phyloP scores from a whole-genome alignment of 768 basidiomycete genomes.

The Coprinopsis marcescibilis region DNA sequence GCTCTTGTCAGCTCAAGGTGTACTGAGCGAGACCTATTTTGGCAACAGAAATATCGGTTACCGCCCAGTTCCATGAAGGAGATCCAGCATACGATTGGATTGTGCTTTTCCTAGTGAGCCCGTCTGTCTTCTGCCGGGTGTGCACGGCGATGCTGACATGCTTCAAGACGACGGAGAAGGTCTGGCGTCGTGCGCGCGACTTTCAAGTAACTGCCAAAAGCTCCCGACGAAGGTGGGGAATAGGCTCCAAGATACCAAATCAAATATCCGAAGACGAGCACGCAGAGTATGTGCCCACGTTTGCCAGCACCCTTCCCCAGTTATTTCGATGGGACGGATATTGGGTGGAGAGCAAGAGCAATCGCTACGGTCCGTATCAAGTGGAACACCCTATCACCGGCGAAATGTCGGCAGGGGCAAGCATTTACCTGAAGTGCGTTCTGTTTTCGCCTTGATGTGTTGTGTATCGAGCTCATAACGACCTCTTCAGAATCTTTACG shows the following conservation, averaged over 20 bases:
- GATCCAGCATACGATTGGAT: conserved; percentile 49
- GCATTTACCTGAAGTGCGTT: not conserved
- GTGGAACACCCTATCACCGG: conserved; percentile 5
- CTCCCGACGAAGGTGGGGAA: conserved; percentile 33
- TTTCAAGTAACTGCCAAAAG: conserved; percentile 34
- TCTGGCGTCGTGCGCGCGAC: conserved; percentile 37
- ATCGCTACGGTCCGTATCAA: not conserved
- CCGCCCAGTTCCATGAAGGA: conserved; percentile 40
- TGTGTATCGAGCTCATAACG: not conserved
- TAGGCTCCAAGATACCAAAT: conserved; percentile 16
- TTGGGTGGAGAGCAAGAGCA: conserved; percentile 31
- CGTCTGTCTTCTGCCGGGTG: not conserved
- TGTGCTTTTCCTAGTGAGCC: conserved; percentile 35
- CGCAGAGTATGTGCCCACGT: conserved; percentile 37
- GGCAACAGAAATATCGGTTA: no score
- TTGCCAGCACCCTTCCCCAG: conserved; percentile 30
- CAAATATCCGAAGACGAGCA: conserved; percentile 7
- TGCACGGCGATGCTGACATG: not conserved
- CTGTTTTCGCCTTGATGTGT: not conserved
- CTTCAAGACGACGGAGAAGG: conserved; percentile 13
- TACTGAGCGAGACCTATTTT: no score
- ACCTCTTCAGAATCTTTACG: conserved; percentile 33
- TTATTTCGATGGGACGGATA: conserved; percentile 38
- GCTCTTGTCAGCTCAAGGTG: no score
- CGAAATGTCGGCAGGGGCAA: not conserved